Conservation (phyloP, 1,284 basidiomycete genomes). For the Boletus austroedulis region DNA sequence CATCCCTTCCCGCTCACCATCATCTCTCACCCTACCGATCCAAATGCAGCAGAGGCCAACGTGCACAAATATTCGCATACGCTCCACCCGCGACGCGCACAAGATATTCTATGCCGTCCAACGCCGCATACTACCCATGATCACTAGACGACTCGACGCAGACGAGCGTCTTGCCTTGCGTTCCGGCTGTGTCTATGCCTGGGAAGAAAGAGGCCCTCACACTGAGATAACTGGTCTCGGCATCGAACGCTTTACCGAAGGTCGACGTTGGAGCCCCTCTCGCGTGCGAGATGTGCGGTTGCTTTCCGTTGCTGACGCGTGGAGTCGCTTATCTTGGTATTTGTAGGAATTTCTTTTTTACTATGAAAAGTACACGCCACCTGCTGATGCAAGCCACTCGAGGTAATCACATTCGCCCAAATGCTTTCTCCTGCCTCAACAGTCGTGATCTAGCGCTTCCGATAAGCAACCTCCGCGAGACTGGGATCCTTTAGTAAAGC, state of each 20-base stretch:
- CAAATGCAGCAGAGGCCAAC: slow-evolving; percentile 65
- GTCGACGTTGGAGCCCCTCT: slow-evolving; percentile 73
- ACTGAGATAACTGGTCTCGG: slow-evolving; percentile 74
- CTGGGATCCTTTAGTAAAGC: slow-evolving; percentile 73
- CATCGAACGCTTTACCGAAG: slow-evolving; percentile 77
- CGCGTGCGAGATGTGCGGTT: slow-evolving; percentile 70
- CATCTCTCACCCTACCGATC: not conserved
- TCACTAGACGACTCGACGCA: slow-evolving; percentile 72
- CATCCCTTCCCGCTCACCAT: slow-evolving; percentile 1
- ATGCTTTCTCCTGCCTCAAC: slow-evolving; percentile 8
- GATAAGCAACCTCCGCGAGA: slow-evolving; percentile 53
- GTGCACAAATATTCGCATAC: slow-evolving; percentile 66
- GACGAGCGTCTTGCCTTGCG: slow-evolving; percentile 63
- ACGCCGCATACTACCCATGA: slow-evolving; percentile 63
- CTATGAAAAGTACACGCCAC: slow-evolving; percentile 64
- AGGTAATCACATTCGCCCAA: slow-evolving; percentile 35
- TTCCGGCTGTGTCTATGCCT: slow-evolving; percentile 77
- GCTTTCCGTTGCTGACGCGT: not conserved
- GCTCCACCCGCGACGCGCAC: slow-evolving; percentile 73
- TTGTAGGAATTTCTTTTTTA: slow-evolving; percentile 76
- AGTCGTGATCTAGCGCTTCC: slow-evolving; percentile 26
- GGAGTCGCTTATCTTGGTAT: slow-evolving; percentile 2
- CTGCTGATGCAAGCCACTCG: slow-evolving; percentile 41
- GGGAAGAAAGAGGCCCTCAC: slow-evolving; percentile 78
- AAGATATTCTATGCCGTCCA: slow-evolving; percentile 76